phyloP scores from a whole-genome alignment of 2,329 filamentous ascomycete species.

The Fusarium clavum region DNA sequence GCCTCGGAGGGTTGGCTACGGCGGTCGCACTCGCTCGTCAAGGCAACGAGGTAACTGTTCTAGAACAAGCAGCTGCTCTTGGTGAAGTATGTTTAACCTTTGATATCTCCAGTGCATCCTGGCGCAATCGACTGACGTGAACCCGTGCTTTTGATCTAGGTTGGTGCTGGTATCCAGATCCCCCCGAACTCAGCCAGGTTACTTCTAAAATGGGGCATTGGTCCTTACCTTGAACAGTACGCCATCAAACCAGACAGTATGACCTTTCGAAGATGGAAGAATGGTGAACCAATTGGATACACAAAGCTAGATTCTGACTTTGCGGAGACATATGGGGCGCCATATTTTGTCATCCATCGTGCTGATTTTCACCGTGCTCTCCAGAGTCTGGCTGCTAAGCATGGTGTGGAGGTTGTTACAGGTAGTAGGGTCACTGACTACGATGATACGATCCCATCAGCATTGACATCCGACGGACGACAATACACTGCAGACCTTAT shows the following conservation, averaged over 20 bases:
- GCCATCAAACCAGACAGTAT: constrained; percentile 8
- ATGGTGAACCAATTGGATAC: not conserved
- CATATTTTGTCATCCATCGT: not conserved
- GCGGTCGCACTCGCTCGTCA: not conserved
- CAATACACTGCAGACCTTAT: not conserved
- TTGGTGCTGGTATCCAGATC: constrained; percentile 13
- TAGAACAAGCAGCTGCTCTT: not conserved
- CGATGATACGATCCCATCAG: not conserved
- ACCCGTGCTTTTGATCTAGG: not conserved
- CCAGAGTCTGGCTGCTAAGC: not conserved
- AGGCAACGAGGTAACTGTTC: not conserved
- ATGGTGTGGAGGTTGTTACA: not conserved
- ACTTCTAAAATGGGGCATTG: not conserved
- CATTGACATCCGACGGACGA: not conserved
- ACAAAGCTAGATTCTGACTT: not conserved
- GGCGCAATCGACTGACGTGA: not conserved
- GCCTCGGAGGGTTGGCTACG: not conserved
- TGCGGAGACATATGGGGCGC: not conserved
- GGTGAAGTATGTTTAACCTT: not conserved
- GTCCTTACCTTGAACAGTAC: not conserved
- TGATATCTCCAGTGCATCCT: fast-evolving
- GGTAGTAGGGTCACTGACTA: not conserved
- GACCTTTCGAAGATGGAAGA: constrained; percentile 8
- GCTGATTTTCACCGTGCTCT: constrained; percentile 12
- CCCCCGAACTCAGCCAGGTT: constrained; percentile 1